Conservation (phyloP, 2,329 filamentous ascomycete species). For the Bretziella fagacearum region DNA sequence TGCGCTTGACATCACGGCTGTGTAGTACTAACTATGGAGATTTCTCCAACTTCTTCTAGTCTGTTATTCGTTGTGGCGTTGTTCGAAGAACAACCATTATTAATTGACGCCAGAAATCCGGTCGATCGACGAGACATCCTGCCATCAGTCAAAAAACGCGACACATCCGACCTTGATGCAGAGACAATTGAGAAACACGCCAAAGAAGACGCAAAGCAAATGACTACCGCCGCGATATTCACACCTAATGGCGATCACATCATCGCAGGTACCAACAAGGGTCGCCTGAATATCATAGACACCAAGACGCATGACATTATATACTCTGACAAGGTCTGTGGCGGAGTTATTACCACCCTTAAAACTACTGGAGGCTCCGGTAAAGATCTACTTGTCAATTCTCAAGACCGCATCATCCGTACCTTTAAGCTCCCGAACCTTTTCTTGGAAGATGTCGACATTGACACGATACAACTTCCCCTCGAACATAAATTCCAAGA, state of each 20-base stretch:
- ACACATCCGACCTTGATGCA: constrained; percentile 51
- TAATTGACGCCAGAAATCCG: constrained; percentile 62
- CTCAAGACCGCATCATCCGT: constrained; percentile 84
- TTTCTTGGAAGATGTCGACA: constrained; percentile 50
- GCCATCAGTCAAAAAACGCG: constrained; percentile 65
- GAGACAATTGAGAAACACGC: constrained; percentile 64
- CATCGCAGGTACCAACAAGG: constrained; percentile 83
- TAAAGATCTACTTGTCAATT: constrained; percentile 76
- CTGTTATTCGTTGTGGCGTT: constrained; percentile 77
- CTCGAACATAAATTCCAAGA: constrained; percentile 98
- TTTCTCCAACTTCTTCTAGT: constrained; percentile 26
- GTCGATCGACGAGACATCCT: constrained; percentile 60
- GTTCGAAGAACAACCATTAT: constrained; percentile 79
- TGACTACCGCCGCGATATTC: constrained; percentile 85
- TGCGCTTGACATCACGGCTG: background rate
- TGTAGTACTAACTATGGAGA: constrained; percentile 16
- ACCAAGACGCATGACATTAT: constrained; percentile 64
- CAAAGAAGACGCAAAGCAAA: constrained; percentile 84
- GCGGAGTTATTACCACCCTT: constrained; percentile 73
- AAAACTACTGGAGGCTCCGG: constrained; percentile 64
- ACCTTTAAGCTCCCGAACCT: constrained; percentile 80
- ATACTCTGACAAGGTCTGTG: constrained; percentile 76
- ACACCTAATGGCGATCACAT: constrained; percentile 75
- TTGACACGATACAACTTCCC: constrained; percentile 73
- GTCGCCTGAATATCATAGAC: constrained; percentile 90